Conservation (phyloP, 371 early-diverging fungal species). For the Chytridium lagenaria region DNA sequence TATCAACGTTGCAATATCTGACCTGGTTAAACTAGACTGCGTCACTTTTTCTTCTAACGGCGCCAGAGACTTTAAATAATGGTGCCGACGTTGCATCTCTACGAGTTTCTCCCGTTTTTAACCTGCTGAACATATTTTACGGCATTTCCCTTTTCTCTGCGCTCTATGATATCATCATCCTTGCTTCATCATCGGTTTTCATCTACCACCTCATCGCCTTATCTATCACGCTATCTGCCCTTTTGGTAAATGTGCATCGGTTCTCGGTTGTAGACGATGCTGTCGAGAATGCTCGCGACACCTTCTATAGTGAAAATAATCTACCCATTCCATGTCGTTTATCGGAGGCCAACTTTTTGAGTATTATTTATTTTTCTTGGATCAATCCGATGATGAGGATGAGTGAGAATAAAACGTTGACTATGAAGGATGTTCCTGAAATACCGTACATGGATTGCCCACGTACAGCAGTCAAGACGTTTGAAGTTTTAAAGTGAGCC, state of each 20-base stretch:
- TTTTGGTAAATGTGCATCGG: background rate
- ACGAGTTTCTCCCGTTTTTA: background rate
- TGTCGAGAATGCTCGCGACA: background rate
- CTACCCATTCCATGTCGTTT: background rate
- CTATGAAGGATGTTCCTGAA: background rate
- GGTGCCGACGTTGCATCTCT: background rate
- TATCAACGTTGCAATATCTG: too few relatives aligned
- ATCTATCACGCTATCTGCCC: background rate
- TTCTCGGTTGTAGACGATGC: background rate
- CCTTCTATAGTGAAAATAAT: background rate
- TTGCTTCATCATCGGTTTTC: background rate
- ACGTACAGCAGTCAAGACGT: background rate
- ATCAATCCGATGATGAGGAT: background rate
- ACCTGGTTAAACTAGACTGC: too few relatives aligned
- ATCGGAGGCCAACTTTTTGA: background rate
- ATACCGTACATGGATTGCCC: background rate
- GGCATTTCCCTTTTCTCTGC: background rate
- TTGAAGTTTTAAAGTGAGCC: too few relatives aligned
- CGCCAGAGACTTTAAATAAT: background rate
- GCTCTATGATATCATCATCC: background rate
- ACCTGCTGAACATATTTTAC: background rate
- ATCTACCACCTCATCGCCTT: background rate
- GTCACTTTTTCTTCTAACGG: background rate
- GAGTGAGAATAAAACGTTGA: background rate
- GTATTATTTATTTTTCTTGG: background rate